Evolutionary conservation across 2,329 filamentous ascomycete genomes (phyloP), one percentile per base, ranked within the genome.

Genomic region (Cytospora leucostoma): DNA sequence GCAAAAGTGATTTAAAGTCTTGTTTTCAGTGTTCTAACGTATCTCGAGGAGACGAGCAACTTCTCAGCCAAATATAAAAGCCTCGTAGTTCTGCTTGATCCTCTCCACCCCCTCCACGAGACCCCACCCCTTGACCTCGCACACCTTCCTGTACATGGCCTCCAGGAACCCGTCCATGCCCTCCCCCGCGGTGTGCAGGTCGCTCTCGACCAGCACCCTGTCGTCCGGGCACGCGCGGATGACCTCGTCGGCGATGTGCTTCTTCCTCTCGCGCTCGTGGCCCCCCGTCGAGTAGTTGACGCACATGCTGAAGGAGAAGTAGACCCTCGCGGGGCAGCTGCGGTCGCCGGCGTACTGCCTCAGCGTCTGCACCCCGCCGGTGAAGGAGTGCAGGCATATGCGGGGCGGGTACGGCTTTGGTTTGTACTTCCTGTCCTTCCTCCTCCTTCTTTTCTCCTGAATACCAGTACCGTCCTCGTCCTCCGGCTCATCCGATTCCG

Each of bases 311-410:
- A 98, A 96, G 1, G 93, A 97, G 70, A 96, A 93, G 75, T 88
- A 99, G 21, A 98, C 82, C 17, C 86, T 81, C 0, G 88, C 86
- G 0, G 94, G 94, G 10, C 95, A 86, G 1, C 84, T 80, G 1
- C 86, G 84, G 67, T 90, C 83, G 55, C 89, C 83, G 56, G 92
- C 77, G 71, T 97, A 98, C 74, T 93, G 92, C 67, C 84, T 88
- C 44, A 97, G 77, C 37, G 88, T 83, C 62, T 95, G 88, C 12
- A 86, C 80, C 7, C 89, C 84, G 0, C 92, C 94, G 55, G 91
- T 96, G 75, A 93, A 99, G 0, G 93, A 97, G 75, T 99, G 95
- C 64, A 99, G 85, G 72, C 95, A 99, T 72, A 98, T 89, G 10
- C 93, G 82, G 0, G 93, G 93, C 4, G 95, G 93, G 69, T 89